A percentile compares a stretch with the other conserved stretches of the same genome.
Evolutionary conservation across 805 yeast species (phyloP).

Genomic region (Metschnikowia peoriensis): DNA sequence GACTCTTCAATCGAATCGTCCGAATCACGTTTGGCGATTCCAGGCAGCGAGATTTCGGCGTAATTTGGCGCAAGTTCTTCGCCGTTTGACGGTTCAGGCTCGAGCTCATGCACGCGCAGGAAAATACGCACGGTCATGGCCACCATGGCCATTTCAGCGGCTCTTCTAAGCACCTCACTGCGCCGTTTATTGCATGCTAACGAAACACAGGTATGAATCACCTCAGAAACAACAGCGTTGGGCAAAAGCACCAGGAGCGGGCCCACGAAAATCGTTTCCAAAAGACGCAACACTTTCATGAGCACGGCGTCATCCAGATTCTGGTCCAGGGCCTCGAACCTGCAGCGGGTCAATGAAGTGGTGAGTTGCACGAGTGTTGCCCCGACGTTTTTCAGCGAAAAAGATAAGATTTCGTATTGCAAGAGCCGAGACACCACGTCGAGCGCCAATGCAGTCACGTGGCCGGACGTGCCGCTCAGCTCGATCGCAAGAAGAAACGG

Average conservation of each 20-base stretch:
- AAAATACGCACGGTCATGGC: slow-evolving; percentile 70
- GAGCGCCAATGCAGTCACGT: slow-evolving; percentile 78
- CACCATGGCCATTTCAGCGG: slow-evolving; percentile 82
- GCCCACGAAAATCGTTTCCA: slow-evolving; percentile 66
- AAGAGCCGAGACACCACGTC: slow-evolving; percentile 73
- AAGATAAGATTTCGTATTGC: slow-evolving; percentile 62
- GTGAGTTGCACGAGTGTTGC: slow-evolving; percentile 63
- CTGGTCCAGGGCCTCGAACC: slow-evolving; percentile 94
- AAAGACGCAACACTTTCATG: slow-evolving; percentile 72
- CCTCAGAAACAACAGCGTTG: slow-evolving; percentile 82
- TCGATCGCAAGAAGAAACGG: slow-evolving; percentile 85
- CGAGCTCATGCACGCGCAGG: slow-evolving; percentile 53
- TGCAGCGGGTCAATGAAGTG: slow-evolving; percentile 82
- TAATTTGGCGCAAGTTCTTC: slow-evolving; percentile 50
- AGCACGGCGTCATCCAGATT: slow-evolving; percentile 88
- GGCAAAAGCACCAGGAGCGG: slow-evolving; percentile 63
- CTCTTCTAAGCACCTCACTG: slow-evolving; percentile 81
- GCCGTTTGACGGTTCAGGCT: slow-evolving; percentile 35
- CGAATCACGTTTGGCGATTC: slow-evolving; percentile 25
- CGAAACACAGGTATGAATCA: slow-evolving; percentile 85
- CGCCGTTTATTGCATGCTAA: slow-evolving; percentile 90
- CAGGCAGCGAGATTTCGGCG: slow-evolving; percentile 55
- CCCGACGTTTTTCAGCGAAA: slow-evolving; percentile 51
- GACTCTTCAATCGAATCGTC: slow-evolving; percentile 1
- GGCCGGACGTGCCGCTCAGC: slow-evolving; percentile 82